Conservation (phyloP, 148 eudicot genomes). For the Drosera capensis region DNA sequence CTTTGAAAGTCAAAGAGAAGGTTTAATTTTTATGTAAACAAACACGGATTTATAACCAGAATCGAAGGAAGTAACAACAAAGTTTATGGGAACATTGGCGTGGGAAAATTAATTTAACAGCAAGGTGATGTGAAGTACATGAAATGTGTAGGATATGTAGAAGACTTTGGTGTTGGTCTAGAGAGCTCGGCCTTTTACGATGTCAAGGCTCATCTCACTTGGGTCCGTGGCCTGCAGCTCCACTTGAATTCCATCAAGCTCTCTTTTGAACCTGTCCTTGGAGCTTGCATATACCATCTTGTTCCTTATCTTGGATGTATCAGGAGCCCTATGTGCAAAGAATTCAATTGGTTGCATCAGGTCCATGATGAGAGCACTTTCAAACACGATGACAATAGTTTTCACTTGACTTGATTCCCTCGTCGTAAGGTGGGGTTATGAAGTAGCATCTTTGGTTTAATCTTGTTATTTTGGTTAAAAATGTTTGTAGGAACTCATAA, state of each 20-base stretch:
- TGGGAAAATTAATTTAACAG: neutral
- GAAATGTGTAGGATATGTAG: neutral
- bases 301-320: slow-evolving; percentile 64
- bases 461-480: too few relatives aligned
- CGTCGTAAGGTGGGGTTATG: too few relatives aligned
- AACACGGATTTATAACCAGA: neutral
- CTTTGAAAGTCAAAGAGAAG: neutral
- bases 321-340: slow-evolving; percentile 45
- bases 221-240: slow-evolving; percentile 86
- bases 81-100: neutral
- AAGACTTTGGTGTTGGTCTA: slow-evolving; percentile 3
- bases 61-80: neutral
- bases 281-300: slow-evolving; percentile 96
- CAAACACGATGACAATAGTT: too few relatives aligned
- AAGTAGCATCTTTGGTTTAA: too few relatives aligned
- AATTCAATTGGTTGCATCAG: neutral
- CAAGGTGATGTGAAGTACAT: neutral
- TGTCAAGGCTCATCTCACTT: slow-evolving; percentile 78
- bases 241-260: slow-evolving; percentile 76
- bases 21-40: neutral
- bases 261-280: slow-evolving; percentile 85
- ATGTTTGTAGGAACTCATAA: too few relatives aligned
- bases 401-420: too few relatives aligned
- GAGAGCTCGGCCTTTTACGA: slow-evolving; percentile 47
- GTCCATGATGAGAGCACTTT: too few relatives aligned